phyloP scores from a whole-genome alignment of 148 eudicot species.

The Rhododendron simsii region DNA sequence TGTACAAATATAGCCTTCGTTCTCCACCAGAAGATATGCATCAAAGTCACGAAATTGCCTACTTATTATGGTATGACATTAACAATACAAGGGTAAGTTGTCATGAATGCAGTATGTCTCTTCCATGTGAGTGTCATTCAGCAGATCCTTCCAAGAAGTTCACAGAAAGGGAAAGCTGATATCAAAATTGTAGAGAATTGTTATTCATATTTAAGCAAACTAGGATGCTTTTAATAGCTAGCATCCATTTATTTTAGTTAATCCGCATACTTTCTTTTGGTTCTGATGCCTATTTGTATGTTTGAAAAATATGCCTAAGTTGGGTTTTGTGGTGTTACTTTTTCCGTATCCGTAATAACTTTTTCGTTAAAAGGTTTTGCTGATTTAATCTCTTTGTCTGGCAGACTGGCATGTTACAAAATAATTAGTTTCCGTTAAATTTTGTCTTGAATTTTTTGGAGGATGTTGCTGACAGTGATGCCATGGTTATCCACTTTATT shows the following conservation, averaged over 20 bases:
- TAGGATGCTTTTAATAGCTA: neutral
- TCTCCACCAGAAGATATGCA: neutral
- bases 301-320: neutral
- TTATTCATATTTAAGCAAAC: neutral
- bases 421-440: neutral
- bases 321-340: neutral
- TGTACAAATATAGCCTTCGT: neutral
- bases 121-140: neutral
- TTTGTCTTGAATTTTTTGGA: neutral
- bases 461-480: neutral
- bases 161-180: neutral
- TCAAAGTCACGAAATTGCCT: neutral
- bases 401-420: neutral
- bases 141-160: neutral
- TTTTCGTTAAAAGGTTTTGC: neutral
- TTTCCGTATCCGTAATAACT: neutral
- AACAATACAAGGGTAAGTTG: neutral
- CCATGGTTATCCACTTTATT: neutral
- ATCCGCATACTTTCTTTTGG: neutral
- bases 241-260: neutral
- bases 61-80: neutral
- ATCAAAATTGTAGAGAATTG: neutral
- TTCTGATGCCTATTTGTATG: neutral
- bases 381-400: neutral
- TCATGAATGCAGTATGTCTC: neutral